Base-by-base conservation (phyloP, 2,329 filamentous ascomycete species). In the Fusarium sp. region DNA sequence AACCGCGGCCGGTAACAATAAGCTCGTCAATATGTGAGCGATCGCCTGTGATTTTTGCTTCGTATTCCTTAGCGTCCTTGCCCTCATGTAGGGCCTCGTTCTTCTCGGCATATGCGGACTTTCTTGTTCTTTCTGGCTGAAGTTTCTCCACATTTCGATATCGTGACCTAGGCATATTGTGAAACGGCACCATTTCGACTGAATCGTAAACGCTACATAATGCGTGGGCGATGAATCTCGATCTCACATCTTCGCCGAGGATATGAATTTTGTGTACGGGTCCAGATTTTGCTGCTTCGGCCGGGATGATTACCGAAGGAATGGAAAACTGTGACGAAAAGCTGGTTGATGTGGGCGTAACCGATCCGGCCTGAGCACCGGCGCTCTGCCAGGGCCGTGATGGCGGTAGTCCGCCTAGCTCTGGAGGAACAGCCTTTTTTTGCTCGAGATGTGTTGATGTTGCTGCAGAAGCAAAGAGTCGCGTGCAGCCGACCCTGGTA, bases 1-100 rank as follows among this genome's bases (percentile, higher is more conserved):
- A 89, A 0, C 76, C 78, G 6, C 71, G 68, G 23, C 87, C 88
- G 3, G 89, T 88, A 20, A 96, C 83, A 42, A 96, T 86, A 43
- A 96, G 82, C 69, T 90, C 88, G 69, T 90, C 84, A 54, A 96
- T 96, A 20, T 82, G 84, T 21, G 83, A 82, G 19, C 81, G 72
- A 51, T 83, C 74, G 30, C 73, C 54, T 11, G 20, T 39, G 11
- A 28, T 6, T 28, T 12, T 4, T 26, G 3, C 9, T 28, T 30
- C 12, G 4, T 57, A 11, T n/a, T 19, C 49, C 5, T 10, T 11
- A 5, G 39, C 24, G 5, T 38, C 24, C 26, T 68, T 30, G 17
- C 62, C 54, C 19, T 56, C 45, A 3, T 42, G 47, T 0, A 70
- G 49, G 3, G 69, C 73, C 10, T 55, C 58, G 19, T 74, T 71